Percentiles rank a stretch among this genome's conserved stretches.
phyloP scores from a whole-genome alignment of 2,329 filamentous ascomycete species.

The Aspergillus latus region DNA sequence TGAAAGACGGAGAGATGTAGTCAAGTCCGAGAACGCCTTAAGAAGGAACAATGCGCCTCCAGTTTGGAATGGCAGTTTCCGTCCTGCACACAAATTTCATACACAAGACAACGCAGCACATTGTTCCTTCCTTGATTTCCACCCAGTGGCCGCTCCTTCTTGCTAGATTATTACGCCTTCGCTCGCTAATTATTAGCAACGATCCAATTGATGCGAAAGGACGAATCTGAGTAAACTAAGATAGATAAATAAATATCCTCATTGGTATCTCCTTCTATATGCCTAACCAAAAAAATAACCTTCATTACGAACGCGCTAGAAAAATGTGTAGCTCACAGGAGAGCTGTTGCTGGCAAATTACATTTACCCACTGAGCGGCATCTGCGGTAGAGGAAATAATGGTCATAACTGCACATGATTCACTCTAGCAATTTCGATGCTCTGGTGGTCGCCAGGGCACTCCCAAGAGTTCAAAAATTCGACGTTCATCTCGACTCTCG shows the following conservation, averaged over 20 bases:
- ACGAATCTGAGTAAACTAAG: not conserved
- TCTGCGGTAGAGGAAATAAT: not conserved
- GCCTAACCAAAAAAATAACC: not conserved
- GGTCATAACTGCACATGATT: not conserved
- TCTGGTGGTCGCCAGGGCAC: slow-evolving; percentile 69
- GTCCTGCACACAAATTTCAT: not conserved
- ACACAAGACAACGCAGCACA: not conserved
- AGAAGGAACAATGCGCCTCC: slow-evolving; percentile 1
- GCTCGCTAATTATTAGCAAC: not conserved
- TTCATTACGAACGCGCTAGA: no score
- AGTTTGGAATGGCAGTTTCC: slow-evolving; percentile 12
- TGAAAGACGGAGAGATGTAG: slow-evolving; percentile 1
- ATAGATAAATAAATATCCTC: not conserved
- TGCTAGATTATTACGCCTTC: not conserved
- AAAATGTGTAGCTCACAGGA: no score
- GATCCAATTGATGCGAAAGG: not conserved
- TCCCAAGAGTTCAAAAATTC: slow-evolving; percentile 22
- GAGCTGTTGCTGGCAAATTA: no score
- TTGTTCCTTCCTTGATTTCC: slow-evolving; percentile 1
- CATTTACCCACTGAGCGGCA: not conserved
- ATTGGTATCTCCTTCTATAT: no score
- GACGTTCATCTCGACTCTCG: slow-evolving; percentile 21
- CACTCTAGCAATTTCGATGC: slow-evolving; percentile 68
- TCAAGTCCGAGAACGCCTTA: not conserved
- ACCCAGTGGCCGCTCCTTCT: slow-evolving; percentile 15